Evolutionary conservation across 2,329 filamentous ascomycete species (phyloP), one percentile per base, ranked within the genome.

Genomic region (Penicillium sp.): DNA sequence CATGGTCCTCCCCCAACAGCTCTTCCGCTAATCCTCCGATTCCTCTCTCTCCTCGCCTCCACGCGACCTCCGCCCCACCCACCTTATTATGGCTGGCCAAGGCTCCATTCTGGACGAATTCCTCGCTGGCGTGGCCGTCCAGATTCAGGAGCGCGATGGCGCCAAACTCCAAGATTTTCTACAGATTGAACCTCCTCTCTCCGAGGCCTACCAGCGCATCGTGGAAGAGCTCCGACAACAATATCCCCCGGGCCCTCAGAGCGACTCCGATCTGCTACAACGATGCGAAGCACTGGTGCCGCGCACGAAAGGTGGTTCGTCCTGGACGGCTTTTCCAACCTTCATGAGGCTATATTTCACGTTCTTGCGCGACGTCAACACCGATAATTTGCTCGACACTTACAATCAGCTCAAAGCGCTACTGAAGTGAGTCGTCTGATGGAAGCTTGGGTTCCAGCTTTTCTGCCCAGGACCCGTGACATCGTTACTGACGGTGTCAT

Each of bases 261-360:
- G 84, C 12, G 82, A 83, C 15, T 79, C 92, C 49, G 87, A 89
- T 50, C 64, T 78, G 39, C 68, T 73, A 35, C 81, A 80, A 61
- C 81, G 88, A 61, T 86, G 91, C 63, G 86, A 88, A 59, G 82
- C 81, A 48, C 79, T 84, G 11, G 81, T 94, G 1, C 88, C 88
- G 43, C 83, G 86, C 1, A 80, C 82, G 0, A 86, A 90, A 54
- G 88, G 87, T 1, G 82, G 85, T 63, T 87, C 84, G 43, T 84
- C 88, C 0, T 96, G 92, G 91, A 85, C 87, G 0, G 86, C 89
- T 1, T 92, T 96, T 72, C 81, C 89, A 52, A 84, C 86, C 2
- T 96, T 96, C 71, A 86, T 96, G 74, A 89, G 87, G 68, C 87
- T 91, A 52, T 97, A 96, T 70, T 82, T 96, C 64, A 81, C 84